Conservation (phyloP, 345 rosid genomes). For the Clarkia xantiana region DNA sequence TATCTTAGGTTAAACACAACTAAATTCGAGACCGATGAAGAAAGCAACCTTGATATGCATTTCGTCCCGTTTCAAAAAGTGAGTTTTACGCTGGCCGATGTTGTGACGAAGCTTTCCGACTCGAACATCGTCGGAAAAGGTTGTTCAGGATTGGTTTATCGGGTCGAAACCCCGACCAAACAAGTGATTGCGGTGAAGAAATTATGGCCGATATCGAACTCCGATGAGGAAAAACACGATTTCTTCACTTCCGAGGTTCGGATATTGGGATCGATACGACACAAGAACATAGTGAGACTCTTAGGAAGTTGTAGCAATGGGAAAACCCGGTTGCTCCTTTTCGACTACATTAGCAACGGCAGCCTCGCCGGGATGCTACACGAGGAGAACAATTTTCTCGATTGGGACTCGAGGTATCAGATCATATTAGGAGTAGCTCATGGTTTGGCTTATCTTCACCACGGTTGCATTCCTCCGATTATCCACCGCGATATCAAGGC, state of each 20-base stretch:
- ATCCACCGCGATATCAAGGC: slow-evolving; percentile 65
- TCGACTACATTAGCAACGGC: slow-evolving; percentile 55
- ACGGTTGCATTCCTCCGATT: slow-evolving; percentile 60
- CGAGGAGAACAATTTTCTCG: slow-evolving; percentile 29
- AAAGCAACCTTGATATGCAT: slow-evolving; percentile 30
- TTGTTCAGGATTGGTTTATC: slow-evolving; percentile 55
- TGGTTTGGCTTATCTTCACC: slow-evolving; percentile 63
- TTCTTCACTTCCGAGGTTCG: slow-evolving; percentile 56
- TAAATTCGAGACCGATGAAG: slow-evolving; percentile 17
- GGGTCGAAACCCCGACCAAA: slow-evolving; percentile 35
- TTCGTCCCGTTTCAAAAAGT: slow-evolving; percentile 59
- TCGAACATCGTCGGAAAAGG: slow-evolving; percentile 50
- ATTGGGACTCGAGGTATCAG: slow-evolving; percentile 59
- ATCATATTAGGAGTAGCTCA: slow-evolving; percentile 57
- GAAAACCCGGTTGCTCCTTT: slow-evolving; percentile 44
- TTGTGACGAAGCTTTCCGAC: slow-evolving; percentile 33
- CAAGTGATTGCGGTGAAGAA: slow-evolving; percentile 61
- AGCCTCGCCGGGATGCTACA: slow-evolving; percentile 51
- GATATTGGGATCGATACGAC: slow-evolving; percentile 55
- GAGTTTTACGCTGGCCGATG: slow-evolving; percentile 37
- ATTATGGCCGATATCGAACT: slow-evolving; percentile 30
- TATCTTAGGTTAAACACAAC: slow-evolving; percentile 23
- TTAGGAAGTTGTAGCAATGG: slow-evolving; percentile 53
- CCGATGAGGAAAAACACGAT: slow-evolving; percentile 33
- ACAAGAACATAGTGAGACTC: slow-evolving; percentile 57